Base-by-base conservation (phyloP, 305 asterid species). In the Caryopteris hybrid region DNA sequence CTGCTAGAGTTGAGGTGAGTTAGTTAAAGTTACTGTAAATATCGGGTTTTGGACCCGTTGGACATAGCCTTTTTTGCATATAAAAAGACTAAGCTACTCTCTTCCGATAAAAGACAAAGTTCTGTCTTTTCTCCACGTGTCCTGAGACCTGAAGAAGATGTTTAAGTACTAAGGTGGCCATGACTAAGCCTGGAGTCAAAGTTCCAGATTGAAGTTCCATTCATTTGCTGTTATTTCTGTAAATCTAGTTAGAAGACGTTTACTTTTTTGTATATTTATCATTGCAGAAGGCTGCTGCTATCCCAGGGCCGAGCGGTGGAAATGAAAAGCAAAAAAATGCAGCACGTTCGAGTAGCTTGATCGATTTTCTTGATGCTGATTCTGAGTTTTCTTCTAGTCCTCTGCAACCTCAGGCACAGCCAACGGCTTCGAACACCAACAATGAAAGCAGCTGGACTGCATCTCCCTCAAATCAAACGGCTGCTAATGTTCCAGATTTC, bases 301-400 rank as follows among this genome's bases (percentile, higher is more conserved):
- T 23, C 61, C 55, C 64, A 39, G 75, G 53, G 18, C 46, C 77
- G 8, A 16, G 69, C 29, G 77, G 53, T 20, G 76, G 36, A 58
- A 73, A 67, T 11, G 63, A 61, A 65, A 79, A 71, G 61, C 76
- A 77, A 75, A 57, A 70, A 22, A 68, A 73, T 61, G 45, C 64
- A 1, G 75, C 61, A 45, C 76, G 55, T 33, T 14, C 78, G 18
- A 65, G 45, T 42, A 87, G 80, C 86, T 82, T 89, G 86, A 89
- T 89, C 23, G 97, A 91, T 70, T 91, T 83, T 70, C 86, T 79
- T 47, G 95, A 80, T 34, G 73, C 60, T 41, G 58, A 64, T n/a
- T 66, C 85, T 51, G 89, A 76, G 83, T 69, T 88, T 70, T 46
- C 72, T 66, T 33, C 52, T 22, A 48, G 68, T 57, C 65, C 72